A percentile compares a stretch with the other conserved stretches of the same genome.
These are phyloP conservation scores for Arthrobotrys pseudoclavata DNA, from an alignment of 2,329 filamentous ascomycete genomes.

Conservation along the genomic window DNA sequence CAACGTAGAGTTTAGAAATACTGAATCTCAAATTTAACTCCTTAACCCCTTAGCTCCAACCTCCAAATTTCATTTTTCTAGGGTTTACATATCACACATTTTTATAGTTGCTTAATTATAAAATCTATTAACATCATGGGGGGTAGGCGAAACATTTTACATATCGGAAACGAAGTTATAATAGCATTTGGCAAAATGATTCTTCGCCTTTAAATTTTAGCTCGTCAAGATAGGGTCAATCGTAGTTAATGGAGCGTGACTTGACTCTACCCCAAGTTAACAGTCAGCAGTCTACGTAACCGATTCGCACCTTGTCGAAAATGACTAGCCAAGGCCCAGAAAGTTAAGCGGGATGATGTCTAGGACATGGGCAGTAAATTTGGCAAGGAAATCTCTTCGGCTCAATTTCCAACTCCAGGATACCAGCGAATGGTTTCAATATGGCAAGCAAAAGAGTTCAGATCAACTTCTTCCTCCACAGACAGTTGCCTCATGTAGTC, in stretches of 20 bases:
- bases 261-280: background rate
- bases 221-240: background rate
- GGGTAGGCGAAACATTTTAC: too few species aligned
- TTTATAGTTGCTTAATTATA: too few species aligned
- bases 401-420: constrained; percentile 9
- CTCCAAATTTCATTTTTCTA: too few species aligned
- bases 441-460: background rate
- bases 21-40: too few species aligned
- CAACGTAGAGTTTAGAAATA: too few species aligned
- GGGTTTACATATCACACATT: too few species aligned
- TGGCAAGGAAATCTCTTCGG: constrained; percentile 1
- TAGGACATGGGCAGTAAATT: background rate
- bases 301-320: constrained; percentile 5
- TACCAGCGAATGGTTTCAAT: background rate
- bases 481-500: background rate
- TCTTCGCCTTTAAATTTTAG: too few species aligned
- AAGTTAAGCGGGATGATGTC: background rate
- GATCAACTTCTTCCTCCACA: background rate
- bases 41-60: too few species aligned
- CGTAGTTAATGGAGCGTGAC: background rate
- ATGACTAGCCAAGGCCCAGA: background rate
- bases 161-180: too few species aligned
- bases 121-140: too few species aligned
- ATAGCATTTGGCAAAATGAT: too few species aligned
- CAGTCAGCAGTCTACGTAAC: background rate